Evolutionary conservation across 192 early-diverging fungal genomes (phyloP), one percentile per base, ranked within the genome.

Genomic region (Funneliformis geosporum): DNA sequence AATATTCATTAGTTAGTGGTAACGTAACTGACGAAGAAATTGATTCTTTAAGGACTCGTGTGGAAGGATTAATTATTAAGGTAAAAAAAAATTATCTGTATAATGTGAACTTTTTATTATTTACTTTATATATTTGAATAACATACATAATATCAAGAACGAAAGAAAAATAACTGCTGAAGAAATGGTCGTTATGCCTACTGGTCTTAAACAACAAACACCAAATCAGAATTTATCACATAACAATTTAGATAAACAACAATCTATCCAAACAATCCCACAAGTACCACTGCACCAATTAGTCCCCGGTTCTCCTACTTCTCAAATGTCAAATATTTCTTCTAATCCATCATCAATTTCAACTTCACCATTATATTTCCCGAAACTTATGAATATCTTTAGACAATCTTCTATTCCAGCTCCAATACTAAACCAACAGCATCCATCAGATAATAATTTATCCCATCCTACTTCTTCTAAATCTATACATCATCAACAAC

Each of bases 1-100:
- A 85, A 28, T 75, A 60, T 61, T 40, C 47, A 0, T 16, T 75
- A 11, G 59, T 55, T 25, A 75, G 59, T 40, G 73, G 59, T 21
- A 27, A 47, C 25, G 44, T 72, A 4, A 46, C 40, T 47, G 70
- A 72, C 27, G 11, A 72, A 23, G 38, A 27, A 47, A 72, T 72
- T 47, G 70, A 72, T 28, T 72, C 39, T 23, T 16, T 72, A 47
- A 72, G 44, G 12, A 8, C 21, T 16, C 23, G n/a, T 25, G 2
- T 47, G 23, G 23, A 72, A 46, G 44, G 47, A 44, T 72, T 72
- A 25, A 12, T 46, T 5, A 14, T n/a, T n/a, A n/a, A 27, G 38
- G 23, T 16, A 72, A 46, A 27, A 14, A 12, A 4, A 4, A 50
- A 14, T 47, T 27, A 1, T 2, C 8, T 5, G 10, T 12, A 16